Evolutionary conservation across 805 yeast genomes (phyloP).

Genomic region (Pichia kluyveri): DNA sequence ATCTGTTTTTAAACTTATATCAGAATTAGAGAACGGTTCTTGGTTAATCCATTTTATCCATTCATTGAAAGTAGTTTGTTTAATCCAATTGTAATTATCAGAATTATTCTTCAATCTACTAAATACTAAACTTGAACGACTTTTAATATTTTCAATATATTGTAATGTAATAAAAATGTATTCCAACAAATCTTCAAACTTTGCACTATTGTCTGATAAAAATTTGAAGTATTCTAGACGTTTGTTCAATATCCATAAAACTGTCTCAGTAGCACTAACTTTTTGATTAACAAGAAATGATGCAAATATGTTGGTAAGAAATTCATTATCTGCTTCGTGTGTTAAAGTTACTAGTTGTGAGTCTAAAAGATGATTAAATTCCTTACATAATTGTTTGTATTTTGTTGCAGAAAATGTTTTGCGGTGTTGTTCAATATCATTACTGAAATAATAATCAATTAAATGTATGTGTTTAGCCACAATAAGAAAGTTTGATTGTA

Average conservation of each 20-base stretch:
- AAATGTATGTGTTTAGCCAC: constrained; percentile 21
- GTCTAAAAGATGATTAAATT: constrained; percentile 15
- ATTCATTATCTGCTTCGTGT: constrained; percentile 24
- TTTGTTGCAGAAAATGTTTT: constrained; percentile 11
- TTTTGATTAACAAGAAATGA: constrained; percentile 18
- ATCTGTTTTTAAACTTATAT: constrained; percentile 3
- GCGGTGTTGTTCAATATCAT: constrained; percentile 8
- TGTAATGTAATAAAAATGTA: constrained; percentile 24
- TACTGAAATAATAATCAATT: constrained; percentile 15
- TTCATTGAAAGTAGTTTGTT: constrained; percentile 17
- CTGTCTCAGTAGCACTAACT: constrained; percentile 14
- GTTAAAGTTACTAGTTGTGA: constrained; percentile 13
- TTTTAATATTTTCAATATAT: constrained; percentile 15
- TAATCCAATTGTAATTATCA: constrained; percentile 20
- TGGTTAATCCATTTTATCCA: constrained; percentile 24
- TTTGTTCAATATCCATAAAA: constrained; percentile 17
- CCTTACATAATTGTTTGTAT: constrained; percentile 12
- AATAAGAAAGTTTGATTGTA: constrained; percentile 14
- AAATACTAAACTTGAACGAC: constrained; percentile 17
- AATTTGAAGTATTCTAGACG: constrained; percentile 12
- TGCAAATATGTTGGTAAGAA: constrained; percentile 16
- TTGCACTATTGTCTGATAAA: constrained; percentile 6
- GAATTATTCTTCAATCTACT: constrained; percentile 16
- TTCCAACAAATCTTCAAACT: constrained; percentile 19
- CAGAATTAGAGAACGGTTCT: neutral